phyloP scores from a whole-genome alignment of 306 rosid species.

The Delonix regia region DNA sequence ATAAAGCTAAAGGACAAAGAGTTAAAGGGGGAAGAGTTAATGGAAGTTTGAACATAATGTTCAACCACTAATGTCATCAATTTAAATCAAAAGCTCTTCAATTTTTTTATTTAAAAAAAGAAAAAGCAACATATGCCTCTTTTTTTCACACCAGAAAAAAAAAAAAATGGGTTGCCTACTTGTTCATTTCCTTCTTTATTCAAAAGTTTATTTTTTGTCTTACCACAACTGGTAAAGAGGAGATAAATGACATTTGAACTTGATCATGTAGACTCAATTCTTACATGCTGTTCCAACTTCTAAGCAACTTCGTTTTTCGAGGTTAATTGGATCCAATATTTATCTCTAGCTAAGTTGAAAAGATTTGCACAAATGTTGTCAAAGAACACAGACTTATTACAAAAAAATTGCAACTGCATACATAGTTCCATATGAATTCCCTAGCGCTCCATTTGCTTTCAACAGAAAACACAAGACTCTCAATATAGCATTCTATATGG shows the following conservation, averaged over 20 bases:
- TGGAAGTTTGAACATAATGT: slow-evolving; percentile 20
- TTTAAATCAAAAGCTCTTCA: slow-evolving; percentile 16
- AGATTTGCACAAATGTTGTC: neutral
- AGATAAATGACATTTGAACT: neutral
- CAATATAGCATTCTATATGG: neutral
- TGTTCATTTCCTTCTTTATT: slow-evolving; percentile 1
- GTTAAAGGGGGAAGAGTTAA: slow-evolving; percentile 6
- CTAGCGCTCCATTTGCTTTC: neutral
- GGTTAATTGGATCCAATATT: neutral
- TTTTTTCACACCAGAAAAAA: neutral
- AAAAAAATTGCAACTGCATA: neutral
- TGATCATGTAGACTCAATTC: neutral
- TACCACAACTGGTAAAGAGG: neutral
- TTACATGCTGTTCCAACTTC: neutral
- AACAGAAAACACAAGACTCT: neutral
- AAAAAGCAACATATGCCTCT: neutral
- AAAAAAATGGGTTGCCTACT: neutral
- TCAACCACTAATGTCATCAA: slow-evolving; percentile 4
- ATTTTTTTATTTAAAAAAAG: slow-evolving; percentile 24
- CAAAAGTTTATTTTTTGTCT: neutral
- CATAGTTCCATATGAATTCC: neutral
- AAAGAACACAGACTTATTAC: neutral
- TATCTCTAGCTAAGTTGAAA: neutral
- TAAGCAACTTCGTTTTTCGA: neutral
- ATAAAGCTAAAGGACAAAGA: slow-evolving; percentile 20